Evolutionary conservation across 1,284 basidiomycete species (phyloP), one percentile per base, ranked within the genome.

Genomic region (Erythrobasidium hasegawianum): DNA sequence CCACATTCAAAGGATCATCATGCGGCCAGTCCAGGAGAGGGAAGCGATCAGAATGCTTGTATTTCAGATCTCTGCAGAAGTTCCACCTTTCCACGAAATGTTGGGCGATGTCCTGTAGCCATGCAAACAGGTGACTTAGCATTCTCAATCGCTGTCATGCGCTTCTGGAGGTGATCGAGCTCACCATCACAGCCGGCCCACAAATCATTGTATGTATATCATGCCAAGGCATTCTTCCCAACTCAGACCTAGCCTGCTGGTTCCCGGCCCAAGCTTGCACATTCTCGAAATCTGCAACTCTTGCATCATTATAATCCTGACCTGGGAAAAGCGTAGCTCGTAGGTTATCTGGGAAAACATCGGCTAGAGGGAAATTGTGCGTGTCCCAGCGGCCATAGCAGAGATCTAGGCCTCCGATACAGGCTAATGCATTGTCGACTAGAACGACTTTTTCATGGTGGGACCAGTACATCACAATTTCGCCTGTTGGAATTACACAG

Each of bases 311-410:
- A 69, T 70, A 74, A 53, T 76, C 74, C 54, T 95, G 91, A 1
- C 94, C 94, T 0, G 93, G 89, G 81, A 94, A 97, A 33, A 97
- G 81, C 0, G 89, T 90, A 58, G 81, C 81, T 40, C 81, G 79
- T 74, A 92, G 92, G 73, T 92, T 81, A 1, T 88, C 88, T 0
- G 90, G 90, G 75, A 96, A 93, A 9, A 85, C 88, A 75, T 97
- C 93, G 2, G 92, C 87, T 40, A 95, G 82, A 1, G 90, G 90
- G 74, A 65, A 41, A 57, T 45, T 54, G n/a, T 57, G 84, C 0
- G 87, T 91, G 77, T 97, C 94, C 92, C 93, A 97, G 38, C 94
- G 86, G 5, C 94, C 94, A 73, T 92, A 94, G 79, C 92, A 96
- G 18, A 94, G 82, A 64, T 72, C 71, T 20, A 72, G 71, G 0